Conservation (phyloP, 768 basidiomycete species). For the Imleria badia region DNA sequence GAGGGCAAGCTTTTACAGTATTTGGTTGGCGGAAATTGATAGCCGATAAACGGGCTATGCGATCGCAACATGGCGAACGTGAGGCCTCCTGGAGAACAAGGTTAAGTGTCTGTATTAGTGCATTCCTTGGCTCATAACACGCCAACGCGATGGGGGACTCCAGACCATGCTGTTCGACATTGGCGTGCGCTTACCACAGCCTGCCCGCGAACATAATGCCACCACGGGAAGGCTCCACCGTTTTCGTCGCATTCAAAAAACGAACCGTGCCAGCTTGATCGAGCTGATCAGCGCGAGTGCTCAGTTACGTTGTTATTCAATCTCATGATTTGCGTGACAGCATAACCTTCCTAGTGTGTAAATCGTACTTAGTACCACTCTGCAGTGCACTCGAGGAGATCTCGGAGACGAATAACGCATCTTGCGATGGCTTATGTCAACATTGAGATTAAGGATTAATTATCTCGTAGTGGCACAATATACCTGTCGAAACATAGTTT, state of each 20-base stretch:
- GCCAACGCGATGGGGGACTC: background rate
- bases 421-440: constrained; percentile 1
- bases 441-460: background rate
- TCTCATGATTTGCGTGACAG: constrained; percentile 5
- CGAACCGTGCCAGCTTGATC: constrained; percentile 8
- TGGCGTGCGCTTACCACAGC: constrained; percentile 15
- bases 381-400: background rate
- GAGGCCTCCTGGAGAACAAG: too few relatives aligned
- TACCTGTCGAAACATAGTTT: background rate
- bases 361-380: background rate
- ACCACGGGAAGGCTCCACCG: background rate
- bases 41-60: too few relatives aligned
- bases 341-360: background rate
- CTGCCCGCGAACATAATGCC: background rate
- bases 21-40: background rate
- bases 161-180: constrained; percentile 1
- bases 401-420: background rate
- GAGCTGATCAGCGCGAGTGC: background rate
- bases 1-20: background rate
- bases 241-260: background rate
- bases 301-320: background rate
- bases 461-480: background rate
- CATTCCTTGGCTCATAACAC: background rate
- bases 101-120: too few relatives aligned
- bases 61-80: too few relatives aligned